Evolutionary conservation across 352 stramenopile species (phyloP).

Genomic region (Globisporangium middletonii): DNA sequence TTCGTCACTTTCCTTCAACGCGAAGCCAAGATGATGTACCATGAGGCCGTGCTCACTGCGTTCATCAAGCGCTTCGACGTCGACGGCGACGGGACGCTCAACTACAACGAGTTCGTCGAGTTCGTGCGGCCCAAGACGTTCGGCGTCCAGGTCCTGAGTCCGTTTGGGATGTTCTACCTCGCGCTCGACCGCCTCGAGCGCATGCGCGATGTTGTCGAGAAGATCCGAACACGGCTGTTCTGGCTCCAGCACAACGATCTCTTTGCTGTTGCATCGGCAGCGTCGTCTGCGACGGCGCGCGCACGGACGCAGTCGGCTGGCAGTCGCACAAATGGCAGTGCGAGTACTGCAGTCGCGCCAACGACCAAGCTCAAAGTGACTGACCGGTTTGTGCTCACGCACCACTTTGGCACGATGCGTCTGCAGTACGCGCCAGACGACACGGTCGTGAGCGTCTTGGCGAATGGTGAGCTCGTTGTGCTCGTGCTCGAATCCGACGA

Average conservation of each 20-base stretch:
- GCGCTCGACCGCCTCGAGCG: slow-evolving; percentile 16
- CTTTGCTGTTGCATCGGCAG: slow-evolving; percentile 14
- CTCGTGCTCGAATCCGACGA: slow-evolving; percentile 13
- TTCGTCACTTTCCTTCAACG: slow-evolving; percentile 26
- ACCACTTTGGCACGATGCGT: slow-evolving; percentile 28
- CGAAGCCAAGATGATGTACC: slow-evolving; percentile 27
- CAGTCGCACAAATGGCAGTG: too few relatives aligned
- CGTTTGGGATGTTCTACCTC: slow-evolving; percentile 44
- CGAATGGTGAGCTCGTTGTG: slow-evolving; percentile 41
- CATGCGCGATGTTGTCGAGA: slow-evolving; percentile 26
- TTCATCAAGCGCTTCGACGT: slow-evolving; percentile 45
- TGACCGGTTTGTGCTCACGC: slow-evolving; percentile 26
- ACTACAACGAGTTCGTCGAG: slow-evolving; percentile 39
- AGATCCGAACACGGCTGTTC: slow-evolving; percentile 42
- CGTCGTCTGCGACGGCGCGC: background rate
- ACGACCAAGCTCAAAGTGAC: slow-evolving; percentile 29
- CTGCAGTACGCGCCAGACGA: slow-evolving; percentile 19
- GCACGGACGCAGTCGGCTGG: background rate
- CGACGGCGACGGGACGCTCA: slow-evolving; percentile 34
- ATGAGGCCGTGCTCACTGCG: slow-evolving; percentile 18
- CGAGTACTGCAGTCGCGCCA: background rate
- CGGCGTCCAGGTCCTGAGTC: slow-evolving; percentile 35
- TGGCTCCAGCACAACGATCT: slow-evolving; percentile 58
- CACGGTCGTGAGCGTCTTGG: slow-evolving; percentile 19
- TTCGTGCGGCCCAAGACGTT: slow-evolving; percentile 39